phyloP scores from a whole-genome alignment of 1,284 basidiomycete species.

The Malassezia restricta region DNA sequence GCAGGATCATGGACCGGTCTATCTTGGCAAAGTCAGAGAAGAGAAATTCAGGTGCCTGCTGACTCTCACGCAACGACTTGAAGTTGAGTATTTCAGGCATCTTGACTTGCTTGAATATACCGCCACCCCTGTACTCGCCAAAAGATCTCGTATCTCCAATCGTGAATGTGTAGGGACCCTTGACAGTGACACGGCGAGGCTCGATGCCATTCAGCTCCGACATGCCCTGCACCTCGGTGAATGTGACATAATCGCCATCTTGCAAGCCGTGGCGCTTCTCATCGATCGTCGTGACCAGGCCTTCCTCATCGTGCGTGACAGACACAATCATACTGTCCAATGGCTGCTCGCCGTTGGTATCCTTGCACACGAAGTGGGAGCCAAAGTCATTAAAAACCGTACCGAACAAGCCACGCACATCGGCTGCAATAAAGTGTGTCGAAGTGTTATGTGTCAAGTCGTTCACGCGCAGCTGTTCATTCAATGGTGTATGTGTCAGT shows the following conservation, averaged over 20 bases:
- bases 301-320: conserved; percentile 55
- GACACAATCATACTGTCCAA: conserved; percentile 90
- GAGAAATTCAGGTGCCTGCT: conserved; percentile 72
- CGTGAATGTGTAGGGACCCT: conserved; percentile 52
- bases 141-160: conserved; percentile 45
- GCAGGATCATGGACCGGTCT: conserved; percentile 77
- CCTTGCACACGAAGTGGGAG: conserved; percentile 80
- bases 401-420: conserved; percentile 90
- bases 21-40: conserved; percentile 97
- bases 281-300: conserved; percentile 86
- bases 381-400: conserved; percentile 95
- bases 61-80: conserved; percentile 81
- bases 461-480: conserved; percentile 85
- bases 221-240: conserved; percentile 96
- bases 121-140: conserved; percentile 71
- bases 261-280: conserved; percentile 95
- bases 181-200: conserved; percentile 80
- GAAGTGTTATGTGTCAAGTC: conserved; percentile 56
- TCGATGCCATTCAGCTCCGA: conserved; percentile 76
- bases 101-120: conserved; percentile 96
- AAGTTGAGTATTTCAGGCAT: conserved; percentile 79
- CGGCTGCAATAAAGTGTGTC: conserved; percentile 81
- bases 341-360: conserved; percentile 87
- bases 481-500: conserved; percentile 63
- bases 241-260: conserved; percentile 95